Evolutionary conservation across 2,329 filamentous ascomycete species (phyloP), one percentile per base, ranked within the genome.

Genomic region (Xylariaceae sp.): DNA sequence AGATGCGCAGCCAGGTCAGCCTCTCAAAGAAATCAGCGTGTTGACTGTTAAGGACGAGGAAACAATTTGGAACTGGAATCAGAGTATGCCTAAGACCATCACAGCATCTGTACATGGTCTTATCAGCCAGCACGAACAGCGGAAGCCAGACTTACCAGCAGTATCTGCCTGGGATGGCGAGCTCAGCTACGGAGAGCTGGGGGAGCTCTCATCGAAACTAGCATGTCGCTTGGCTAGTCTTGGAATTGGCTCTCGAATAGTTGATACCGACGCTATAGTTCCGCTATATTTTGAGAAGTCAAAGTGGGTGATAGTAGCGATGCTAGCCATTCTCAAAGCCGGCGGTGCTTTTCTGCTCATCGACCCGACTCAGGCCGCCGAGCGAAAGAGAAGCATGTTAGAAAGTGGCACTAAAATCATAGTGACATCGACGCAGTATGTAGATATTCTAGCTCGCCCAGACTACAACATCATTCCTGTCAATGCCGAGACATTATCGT

Each of bases 141-240:
- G 37, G 19, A 40, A 53, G 19, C 28, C 50, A 6, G 17, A 40
- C 26, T 11, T 19, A 16, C 33, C 24, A 11, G 53, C 53, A 6
- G 37, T 56, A 24, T 44, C 9, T 39, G 53, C 46, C 14, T 45
- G 41, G 40, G 53, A 56, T 21, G 53, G 53, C 2, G 31, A 56
- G 6, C 34, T 50, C 14, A 56, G 19, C n/a, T 56, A 45, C 21
- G n/a, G 12, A 16, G 47, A 51, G 31, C 53, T 56, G 3, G 46
- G 40, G n/a, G 46, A 44, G 8, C 21, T 50, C 21, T 56, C 53
- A 11, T 51, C 53, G 14, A 31, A 46, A 14, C 46, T 51, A 11
- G 46, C 53, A n/a, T n/a, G n/a, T n/a, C n/a, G n/a, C n/a, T n/a
- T n/a, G n/a, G n/a, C n/a, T n/a, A n/a, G n/a, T n/a, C n/a, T n/a